phyloP scores from a whole-genome alignment of 208 protist genomes.

The Crithidia brevicula region DNA sequence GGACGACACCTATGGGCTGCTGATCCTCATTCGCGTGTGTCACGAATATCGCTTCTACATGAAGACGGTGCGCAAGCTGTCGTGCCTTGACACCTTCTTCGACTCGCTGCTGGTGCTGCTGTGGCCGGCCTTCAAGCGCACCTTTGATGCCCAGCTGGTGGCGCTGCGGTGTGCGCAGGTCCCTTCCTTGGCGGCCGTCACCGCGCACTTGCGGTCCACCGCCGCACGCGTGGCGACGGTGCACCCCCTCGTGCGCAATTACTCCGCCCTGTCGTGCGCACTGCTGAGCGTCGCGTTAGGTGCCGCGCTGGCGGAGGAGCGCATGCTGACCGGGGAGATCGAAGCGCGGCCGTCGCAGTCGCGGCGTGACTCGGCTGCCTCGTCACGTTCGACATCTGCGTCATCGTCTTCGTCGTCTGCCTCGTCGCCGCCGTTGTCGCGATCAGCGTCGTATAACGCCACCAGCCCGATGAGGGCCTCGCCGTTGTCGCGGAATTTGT shows the following conservation, averaged over 20 bases:
- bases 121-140: conserved; percentile 82
- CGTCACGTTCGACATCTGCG: not conserved
- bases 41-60: conserved; percentile 82
- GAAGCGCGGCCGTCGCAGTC: not conserved
- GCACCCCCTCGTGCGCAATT: conserved; percentile 60
- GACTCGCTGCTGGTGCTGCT: conserved; percentile 74
- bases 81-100: conserved; percentile 84
- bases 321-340: conserved; percentile 14
- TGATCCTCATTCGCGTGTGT: conserved; percentile 78
- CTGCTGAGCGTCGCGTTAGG: conserved; percentile 33
- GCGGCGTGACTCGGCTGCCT: not conserved
- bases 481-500: not conserved
- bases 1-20: conserved; percentile 77
- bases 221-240: conserved; percentile 44
- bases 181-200: conserved; percentile 19
- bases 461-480: not conserved
- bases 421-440: conserved; percentile 8
- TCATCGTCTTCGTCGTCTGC: conserved; percentile 1
- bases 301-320: conserved; percentile 27
- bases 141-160: conserved; percentile 69
- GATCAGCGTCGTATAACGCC: not conserved
- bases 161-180: conserved; percentile 51
- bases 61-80: conserved; percentile 63
- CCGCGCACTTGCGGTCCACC: conserved; percentile 23
- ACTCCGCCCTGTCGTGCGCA: conserved; percentile 25